Evolutionary conservation across 1,284 basidiomycete species (phyloP).

Genomic region (Calocybe gambosa): DNA sequence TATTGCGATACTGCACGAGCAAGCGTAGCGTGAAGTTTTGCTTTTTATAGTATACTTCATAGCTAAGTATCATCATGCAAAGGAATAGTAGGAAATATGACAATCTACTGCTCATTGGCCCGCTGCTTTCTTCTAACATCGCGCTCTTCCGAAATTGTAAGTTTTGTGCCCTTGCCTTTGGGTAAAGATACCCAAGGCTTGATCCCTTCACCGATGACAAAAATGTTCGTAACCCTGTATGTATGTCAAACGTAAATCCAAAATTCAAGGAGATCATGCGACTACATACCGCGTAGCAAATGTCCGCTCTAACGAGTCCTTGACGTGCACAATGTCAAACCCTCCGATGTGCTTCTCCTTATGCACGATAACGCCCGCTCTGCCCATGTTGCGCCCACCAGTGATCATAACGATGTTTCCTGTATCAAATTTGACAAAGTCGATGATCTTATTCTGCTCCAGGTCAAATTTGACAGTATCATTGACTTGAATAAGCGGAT

Average conservation of each 20-base stretch:
- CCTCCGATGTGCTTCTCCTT: conserved; percentile 97
- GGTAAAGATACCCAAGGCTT: conserved; percentile 98
- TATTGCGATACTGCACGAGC: background rate
- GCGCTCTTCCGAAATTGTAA: conserved; percentile 84
- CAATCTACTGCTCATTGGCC: conserved; percentile 51
- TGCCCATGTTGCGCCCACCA: conserved; percentile 99
- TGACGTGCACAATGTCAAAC: conserved; percentile 97
- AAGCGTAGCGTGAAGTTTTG: conserved; percentile 7
- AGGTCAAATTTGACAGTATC: conserved; percentile 98
- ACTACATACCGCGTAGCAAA: conserved; percentile 86
- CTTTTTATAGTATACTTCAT: conserved; percentile 20
- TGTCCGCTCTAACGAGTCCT: conserved; percentile 91
- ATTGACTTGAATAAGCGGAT: conserved; percentile 94
- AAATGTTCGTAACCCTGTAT: conserved; percentile 89
- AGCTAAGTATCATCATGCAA: conserved; percentile 36
- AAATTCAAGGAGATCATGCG: background rate
- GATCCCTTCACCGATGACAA: conserved; percentile 92
- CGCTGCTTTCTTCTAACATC: conserved; percentile 73
- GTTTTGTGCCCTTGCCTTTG: conserved; percentile 97
- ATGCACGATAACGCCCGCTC: conserved; percentile 93
- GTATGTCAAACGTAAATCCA: conserved; percentile 11
- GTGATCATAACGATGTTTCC: conserved; percentile 98
- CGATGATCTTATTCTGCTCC: conserved; percentile 90
- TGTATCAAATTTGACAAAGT: conserved; percentile 94
- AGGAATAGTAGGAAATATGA: conserved; percentile 23